Evolutionary conservation across 2,329 filamentous ascomycete genomes (phyloP).

Genomic region (Aspergillus sp.): DNA sequence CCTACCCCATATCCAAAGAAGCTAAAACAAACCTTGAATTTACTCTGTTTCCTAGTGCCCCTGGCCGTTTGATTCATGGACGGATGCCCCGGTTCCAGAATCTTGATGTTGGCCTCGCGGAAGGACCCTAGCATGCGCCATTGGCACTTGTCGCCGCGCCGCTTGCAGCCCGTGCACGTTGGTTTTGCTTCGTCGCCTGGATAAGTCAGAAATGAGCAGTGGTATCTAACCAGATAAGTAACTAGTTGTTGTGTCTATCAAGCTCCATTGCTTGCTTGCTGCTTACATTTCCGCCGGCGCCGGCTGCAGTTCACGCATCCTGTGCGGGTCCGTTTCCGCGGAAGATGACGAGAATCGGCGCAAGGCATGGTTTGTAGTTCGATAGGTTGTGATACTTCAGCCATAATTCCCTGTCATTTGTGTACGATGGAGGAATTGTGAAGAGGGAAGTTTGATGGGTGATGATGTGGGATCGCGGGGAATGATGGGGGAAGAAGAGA

Average conservation of each 20-base stretch:
- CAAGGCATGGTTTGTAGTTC: not conserved
- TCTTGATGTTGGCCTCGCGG: constrained; percentile 33
- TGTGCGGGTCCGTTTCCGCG: constrained; percentile 31
- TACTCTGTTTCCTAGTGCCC: constrained; percentile 23
- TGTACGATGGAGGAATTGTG: not conserved
- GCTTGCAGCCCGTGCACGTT: constrained; percentile 33
- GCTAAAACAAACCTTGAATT: constrained; percentile 23
- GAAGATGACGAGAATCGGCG: constrained; percentile 5
- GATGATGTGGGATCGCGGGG: not conserved
- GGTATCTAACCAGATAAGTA: no score
- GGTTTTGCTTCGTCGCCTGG: constrained; percentile 35
- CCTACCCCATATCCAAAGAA: no score
- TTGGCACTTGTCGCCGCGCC: constrained; percentile 32
- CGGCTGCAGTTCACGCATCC: constrained; percentile 38
- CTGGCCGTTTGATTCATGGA: constrained; percentile 31
- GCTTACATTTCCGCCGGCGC: constrained; percentile 34
- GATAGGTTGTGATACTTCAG: not conserved
- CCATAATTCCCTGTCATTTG: not conserved
- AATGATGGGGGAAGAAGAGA: constrained; percentile 2
- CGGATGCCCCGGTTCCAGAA: constrained; percentile 30
- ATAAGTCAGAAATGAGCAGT: not conserved
- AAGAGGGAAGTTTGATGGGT: not conserved
- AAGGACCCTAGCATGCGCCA: constrained; percentile 36
- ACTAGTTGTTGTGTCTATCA: no score
- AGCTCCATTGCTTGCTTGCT: no score